Percentiles rank a stretch among this genome's conserved stretches.
phyloP scores from a whole-genome alignment of 2,329 filamentous ascomycete species.

The Diaporthe amygdali region DNA sequence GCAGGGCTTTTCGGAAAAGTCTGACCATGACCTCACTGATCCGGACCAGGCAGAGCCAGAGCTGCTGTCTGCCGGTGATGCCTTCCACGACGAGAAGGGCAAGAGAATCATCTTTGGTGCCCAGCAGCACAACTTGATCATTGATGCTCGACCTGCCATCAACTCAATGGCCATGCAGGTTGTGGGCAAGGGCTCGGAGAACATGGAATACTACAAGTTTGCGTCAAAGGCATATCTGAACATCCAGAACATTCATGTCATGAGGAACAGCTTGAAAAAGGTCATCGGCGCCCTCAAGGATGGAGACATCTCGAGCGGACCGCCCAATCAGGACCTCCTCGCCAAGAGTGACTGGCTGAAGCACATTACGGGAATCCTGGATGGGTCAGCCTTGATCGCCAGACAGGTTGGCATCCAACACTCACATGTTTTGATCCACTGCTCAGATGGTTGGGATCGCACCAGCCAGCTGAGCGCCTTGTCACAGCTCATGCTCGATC shows the following conservation, averaged over 20 bases:
- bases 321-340: constrained; percentile 81
- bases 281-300: constrained; percentile 92
- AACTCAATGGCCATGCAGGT: constrained; percentile 96
- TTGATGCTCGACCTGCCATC: constrained; percentile 91
- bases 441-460: constrained; percentile 97
- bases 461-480: constrained; percentile 93
- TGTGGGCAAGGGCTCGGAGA: constrained; percentile 91
- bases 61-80: constrained; percentile 58
- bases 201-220: constrained; percentile 96
- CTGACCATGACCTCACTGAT: constrained; percentile 60
- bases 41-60: constrained; percentile 65
- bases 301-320: constrained; percentile 82
- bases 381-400: constrained; percentile 84
- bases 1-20: constrained; percentile 57
- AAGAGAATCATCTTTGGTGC: constrained; percentile 82
- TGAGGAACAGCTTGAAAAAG: constrained; percentile 88
- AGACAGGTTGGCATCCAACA: constrained; percentile 89
- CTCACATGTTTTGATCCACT: constrained; percentile 95
- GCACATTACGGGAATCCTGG: constrained; percentile 83
- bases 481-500: constrained; percentile 91
- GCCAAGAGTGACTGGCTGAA: constrained; percentile 89
- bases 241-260: constrained; percentile 98
- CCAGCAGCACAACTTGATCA: constrained; percentile 91
- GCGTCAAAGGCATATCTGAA: constrained; percentile 90
- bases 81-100: constrained; percentile 61